phyloP scores from a whole-genome alignment of 2,329 filamentous ascomycete species.

The Venturia aucupariae region DNA sequence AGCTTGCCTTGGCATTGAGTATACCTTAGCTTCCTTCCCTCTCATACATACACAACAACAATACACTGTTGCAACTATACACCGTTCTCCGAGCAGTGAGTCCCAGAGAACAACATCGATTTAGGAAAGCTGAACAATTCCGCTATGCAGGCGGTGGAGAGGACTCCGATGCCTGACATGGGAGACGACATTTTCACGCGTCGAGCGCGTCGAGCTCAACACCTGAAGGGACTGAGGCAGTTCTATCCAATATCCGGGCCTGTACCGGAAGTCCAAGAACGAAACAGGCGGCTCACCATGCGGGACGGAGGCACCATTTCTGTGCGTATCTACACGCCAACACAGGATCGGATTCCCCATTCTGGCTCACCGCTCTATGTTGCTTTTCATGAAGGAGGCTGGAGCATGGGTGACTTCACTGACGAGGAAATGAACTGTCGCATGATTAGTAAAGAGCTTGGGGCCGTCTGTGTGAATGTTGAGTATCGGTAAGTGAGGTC shows the following conservation, averaged over 20 bases:
- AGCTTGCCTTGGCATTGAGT: too few relatives aligned
- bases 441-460: slow-evolving; percentile 28
- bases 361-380: slow-evolving; percentile 21
- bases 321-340: slow-evolving; percentile 9
- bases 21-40: too few relatives aligned
- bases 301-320: slow-evolving; percentile 8
- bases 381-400: slow-evolving; percentile 36
- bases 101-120: background rate
- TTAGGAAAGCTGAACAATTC: background rate
- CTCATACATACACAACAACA: too few relatives aligned
- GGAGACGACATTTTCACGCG: slow-evolving; percentile 19
- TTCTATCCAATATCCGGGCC: slow-evolving; percentile 25
- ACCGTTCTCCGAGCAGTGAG: background rate
- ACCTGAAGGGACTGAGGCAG: slow-evolving; percentile 24
- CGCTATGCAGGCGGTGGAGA: slow-evolving; percentile 5
- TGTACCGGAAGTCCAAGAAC: slow-evolving; percentile 25
- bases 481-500: slow-evolving; percentile 34
- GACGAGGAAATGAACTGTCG: slow-evolving; percentile 37
- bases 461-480: slow-evolving; percentile 39
- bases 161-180: slow-evolving; percentile 2
- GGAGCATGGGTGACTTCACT: slow-evolving; percentile 34
- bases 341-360: slow-evolving; percentile 17
- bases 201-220: slow-evolving; percentile 21
- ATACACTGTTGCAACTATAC: too few relatives aligned
- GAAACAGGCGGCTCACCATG: slow-evolving; percentile 21